Evolutionary conservation across 768 basidiomycete species (phyloP), one percentile per base, ranked within the genome.

Genomic region (Amanita fuliginea): DNA sequence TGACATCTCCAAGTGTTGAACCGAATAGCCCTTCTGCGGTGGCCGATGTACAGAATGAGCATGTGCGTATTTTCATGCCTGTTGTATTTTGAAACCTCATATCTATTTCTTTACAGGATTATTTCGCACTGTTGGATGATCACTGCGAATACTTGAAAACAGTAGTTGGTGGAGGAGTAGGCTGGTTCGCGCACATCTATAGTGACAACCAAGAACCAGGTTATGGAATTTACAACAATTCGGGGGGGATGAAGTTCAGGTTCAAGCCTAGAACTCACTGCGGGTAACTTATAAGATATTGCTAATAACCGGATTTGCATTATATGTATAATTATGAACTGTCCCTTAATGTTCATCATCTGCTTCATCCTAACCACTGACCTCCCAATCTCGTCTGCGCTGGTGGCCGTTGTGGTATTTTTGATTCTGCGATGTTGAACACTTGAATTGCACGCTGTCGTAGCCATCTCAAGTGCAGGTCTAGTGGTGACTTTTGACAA

Each of bases 371-470:
- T 56, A 86, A 83, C 86, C 84, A 88, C 61, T 83, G 80, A 42
- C 74, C 72, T 7, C 80, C 82, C 2, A 80, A 65, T 53, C 68
- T 75, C 21, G 68, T 78, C 53, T 67, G 64, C 1, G 80, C 76
- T 32, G 77, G 71, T 3, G 77, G 72, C 32, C 93, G 76, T 56
- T 81, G 78, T 0, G 92, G 91, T 51, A 97, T 89, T 53, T 70
- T 71, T 2, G 88, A 71, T 53, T 83, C 72, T 0, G 64, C 81
- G 57, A 97, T 94, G 28, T 86, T 66, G 67, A 93, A 96, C 0
- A 86, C 76, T 53, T 91, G 77, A 57, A 89, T 96, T 6, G 95
- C 92, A 9, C 83, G 78, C 92, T 95, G 58, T 48, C 46, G 39
- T 30, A 40, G 10, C 37, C 14, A 6, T 22, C 24, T 40, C 50